Conservation (phyloP, 2,329 filamentous ascomycete genomes). For the Scedosporium aurantiacum region DNA sequence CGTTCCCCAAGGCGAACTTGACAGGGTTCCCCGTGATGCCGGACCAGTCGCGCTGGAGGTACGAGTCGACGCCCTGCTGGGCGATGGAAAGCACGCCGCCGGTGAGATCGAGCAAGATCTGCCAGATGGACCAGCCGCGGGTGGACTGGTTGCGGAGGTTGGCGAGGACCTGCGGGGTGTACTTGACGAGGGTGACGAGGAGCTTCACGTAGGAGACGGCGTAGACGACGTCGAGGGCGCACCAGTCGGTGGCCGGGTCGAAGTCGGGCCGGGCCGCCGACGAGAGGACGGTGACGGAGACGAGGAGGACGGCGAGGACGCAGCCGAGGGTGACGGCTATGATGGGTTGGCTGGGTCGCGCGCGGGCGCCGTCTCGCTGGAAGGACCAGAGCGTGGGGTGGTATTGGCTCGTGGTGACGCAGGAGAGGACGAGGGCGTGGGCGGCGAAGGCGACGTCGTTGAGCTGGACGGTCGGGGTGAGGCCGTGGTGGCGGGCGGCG, state of each 20-base stretch:
- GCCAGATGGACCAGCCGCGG: slow-evolving; percentile 72
- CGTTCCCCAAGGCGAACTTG: slow-evolving; percentile 77
- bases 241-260: slow-evolving; percentile 39
- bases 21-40: slow-evolving; percentile 85
- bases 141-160: slow-evolving; percentile 84
- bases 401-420: slow-evolving; percentile 66
- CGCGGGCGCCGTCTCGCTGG: slow-evolving; percentile 42
- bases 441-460: slow-evolving; percentile 86
- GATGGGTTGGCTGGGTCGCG: slow-evolving; percentile 48
- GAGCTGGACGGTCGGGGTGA: slow-evolving; percentile 72
- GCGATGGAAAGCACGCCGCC: slow-evolving; percentile 73
- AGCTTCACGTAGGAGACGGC: slow-evolving; percentile 82
- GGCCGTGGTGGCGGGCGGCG: slow-evolving; percentile 62
- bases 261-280: slow-evolving; percentile 16
- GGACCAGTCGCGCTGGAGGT: slow-evolving; percentile 75
- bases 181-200: slow-evolving; percentile 80
- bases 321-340: slow-evolving; percentile 61
- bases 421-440: slow-evolving; percentile 65
- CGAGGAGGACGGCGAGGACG: slow-evolving; percentile 44
- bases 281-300: slow-evolving; percentile 34
- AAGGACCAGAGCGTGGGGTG: slow-evolving; percentile 75
- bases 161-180: slow-evolving; percentile 72
- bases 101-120: slow-evolving; percentile 72
- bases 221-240: slow-evolving; percentile 52
- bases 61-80: slow-evolving; percentile 78